These are phyloP conservation scores for Fusarium austroafricanum DNA, from an alignment of 2,329 filamentous ascomycete genomes.

Conservation along the genomic window DNA sequence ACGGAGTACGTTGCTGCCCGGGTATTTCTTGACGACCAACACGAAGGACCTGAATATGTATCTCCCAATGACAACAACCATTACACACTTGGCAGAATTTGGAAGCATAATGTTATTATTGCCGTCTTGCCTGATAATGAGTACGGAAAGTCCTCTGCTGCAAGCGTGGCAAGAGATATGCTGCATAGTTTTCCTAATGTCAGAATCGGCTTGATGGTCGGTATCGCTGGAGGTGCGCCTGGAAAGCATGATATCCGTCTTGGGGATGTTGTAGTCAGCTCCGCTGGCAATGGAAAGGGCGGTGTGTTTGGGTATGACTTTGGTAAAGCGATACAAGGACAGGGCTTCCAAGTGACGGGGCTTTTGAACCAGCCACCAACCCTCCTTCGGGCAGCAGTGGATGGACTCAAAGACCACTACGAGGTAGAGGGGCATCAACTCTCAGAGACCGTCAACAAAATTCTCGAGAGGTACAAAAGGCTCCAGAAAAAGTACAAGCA, in stretches of 20 bases:
- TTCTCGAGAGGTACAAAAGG: background rate
- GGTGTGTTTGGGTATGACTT: slow-evolving; percentile 40
- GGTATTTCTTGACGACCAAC: no score
- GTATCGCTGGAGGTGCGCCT: slow-evolving; percentile 48
- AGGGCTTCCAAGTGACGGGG: slow-evolving; percentile 12
- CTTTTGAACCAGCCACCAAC: slow-evolving; percentile 26
- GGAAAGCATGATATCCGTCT: slow-evolving; percentile 47
- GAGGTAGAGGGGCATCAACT: background rate
- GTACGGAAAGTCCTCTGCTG: no score
- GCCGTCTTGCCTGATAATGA: no score
- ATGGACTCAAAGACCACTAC: slow-evolving; percentile 3
- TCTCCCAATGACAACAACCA: no score
- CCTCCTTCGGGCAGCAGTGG: slow-evolving; percentile 9
- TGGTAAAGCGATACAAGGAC: slow-evolving; percentile 33
- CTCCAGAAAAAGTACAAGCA: no score
- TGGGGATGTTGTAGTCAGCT: slow-evolving; percentile 38
- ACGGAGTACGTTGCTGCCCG: no score
- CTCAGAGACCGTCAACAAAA: no score
- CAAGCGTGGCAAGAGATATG: no score
- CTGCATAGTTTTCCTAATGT: slow-evolving; percentile 1
- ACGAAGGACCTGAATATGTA: no score
- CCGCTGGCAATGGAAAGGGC: background rate
- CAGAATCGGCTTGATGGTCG: background rate
- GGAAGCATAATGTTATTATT: no score
- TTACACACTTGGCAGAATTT: no score